Percentiles rank a stretch among this genome's conserved stretches.
Conservation (phyloP, 768 basidiomycete genomes). For the Leucosporidium yakuticum region DNA sequence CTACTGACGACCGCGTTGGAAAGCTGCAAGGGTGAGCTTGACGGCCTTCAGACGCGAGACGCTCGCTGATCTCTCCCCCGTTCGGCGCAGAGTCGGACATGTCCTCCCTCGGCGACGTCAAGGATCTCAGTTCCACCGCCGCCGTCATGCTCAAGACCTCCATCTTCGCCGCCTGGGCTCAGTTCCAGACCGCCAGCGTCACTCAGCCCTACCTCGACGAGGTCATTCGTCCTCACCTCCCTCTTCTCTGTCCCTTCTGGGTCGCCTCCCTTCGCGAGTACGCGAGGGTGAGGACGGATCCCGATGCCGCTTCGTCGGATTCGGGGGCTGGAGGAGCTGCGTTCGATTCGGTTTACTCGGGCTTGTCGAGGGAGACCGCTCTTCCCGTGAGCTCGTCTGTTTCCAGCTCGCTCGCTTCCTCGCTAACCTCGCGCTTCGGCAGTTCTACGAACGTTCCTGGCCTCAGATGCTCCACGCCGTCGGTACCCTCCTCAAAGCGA, state of each 20-base stretch:
- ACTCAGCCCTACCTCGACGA: slow-evolving; percentile 69
- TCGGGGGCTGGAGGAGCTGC: slow-evolving; percentile 63
- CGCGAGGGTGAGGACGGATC: slow-evolving; percentile 80
- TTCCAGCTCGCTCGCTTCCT: neutral
- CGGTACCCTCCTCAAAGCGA: slow-evolving; percentile 65
- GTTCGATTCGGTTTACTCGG: slow-evolving; percentile 75
- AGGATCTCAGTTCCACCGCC: slow-evolving; percentile 84
- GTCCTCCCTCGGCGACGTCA: slow-evolving; percentile 76
- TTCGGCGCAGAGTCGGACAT: slow-evolving; percentile 63
- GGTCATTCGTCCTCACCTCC: slow-evolving; percentile 73
- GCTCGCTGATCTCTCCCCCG: neutral
- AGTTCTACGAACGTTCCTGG: slow-evolving; percentile 88
- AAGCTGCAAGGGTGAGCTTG: slow-evolving; percentile 71
- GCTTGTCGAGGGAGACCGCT: slow-evolving; percentile 81
- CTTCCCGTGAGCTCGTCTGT: slow-evolving; percentile 64
- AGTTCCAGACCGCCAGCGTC: slow-evolving; percentile 70
- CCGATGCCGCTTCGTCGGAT: slow-evolving; percentile 57
- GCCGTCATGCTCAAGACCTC: slow-evolving; percentile 91
- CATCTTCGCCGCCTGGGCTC: slow-evolving; percentile 90
- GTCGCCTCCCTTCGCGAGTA: slow-evolving; percentile 83
- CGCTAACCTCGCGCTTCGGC: neutral
- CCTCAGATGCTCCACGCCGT: slow-evolving; percentile 76
- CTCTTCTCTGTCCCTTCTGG: slow-evolving; percentile 75
- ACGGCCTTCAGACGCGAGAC: neutral
- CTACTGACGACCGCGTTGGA: slow-evolving; percentile 79